Evolutionary conservation across 306 rosid genomes (phyloP).

Genomic region (Crotalaria pallida): DNA sequence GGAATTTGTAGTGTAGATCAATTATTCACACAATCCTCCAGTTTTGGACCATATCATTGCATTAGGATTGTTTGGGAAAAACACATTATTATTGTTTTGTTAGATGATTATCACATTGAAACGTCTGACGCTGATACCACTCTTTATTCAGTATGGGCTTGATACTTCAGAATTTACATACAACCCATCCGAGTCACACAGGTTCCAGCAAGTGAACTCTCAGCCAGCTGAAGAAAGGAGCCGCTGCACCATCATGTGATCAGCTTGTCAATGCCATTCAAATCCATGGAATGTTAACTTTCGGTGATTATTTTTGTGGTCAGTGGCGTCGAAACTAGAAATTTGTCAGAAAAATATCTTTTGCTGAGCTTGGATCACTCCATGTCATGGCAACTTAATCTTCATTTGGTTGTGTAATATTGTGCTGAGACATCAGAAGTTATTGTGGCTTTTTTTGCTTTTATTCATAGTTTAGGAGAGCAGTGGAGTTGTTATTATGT

Average conservation of each 20-base stretch:
- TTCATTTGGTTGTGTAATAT: conserved; percentile 21
- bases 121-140: not conserved
- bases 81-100: not conserved
- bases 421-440: not conserved
- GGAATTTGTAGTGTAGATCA: not conserved
- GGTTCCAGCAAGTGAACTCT: conserved; percentile 63
- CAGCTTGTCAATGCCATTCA: conserved; percentile 21
- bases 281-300: conserved; percentile 19
- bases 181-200: conserved; percentile 84
- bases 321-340: conserved; percentile 24
- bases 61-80: not conserved
- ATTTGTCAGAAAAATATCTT: conserved; percentile 11
- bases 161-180: conserved; percentile 92
- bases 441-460: not conserved
- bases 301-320: conserved; percentile 16
- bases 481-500: not conserved
- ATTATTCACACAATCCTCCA: not conserved
- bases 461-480: conserved; percentile 17
- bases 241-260: conserved; percentile 85
- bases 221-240: conserved; percentile 92
- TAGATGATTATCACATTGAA: conserved; percentile 14
- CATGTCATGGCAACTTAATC: conserved; percentile 22
- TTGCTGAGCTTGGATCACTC: conserved; percentile 33
- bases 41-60: not conserved
- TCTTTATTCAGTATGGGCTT: conserved; percentile 73